Evolutionary conservation across 1,284 basidiomycete species (phyloP), one percentile per base, ranked within the genome.

Genomic region (Tilletia setariae): DNA sequence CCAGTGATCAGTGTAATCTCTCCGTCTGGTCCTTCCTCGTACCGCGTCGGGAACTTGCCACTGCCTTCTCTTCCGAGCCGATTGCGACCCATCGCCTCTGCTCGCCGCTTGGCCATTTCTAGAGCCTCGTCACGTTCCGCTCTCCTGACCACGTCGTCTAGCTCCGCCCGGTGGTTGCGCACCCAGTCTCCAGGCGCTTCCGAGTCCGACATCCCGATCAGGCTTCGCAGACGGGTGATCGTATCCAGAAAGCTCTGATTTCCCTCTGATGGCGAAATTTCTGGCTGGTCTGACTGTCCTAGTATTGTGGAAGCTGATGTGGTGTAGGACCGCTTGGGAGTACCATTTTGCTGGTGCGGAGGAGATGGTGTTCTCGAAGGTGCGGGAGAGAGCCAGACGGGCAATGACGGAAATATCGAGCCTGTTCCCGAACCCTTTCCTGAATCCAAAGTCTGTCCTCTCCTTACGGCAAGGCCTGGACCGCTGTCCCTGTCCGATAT

Each of bases 201-300:
- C 8, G 21, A 8, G n/a, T 66, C 64, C 8, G 64, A 9, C 11
- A 49, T 25, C 13, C 64, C 64, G 47, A 66, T 21, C 19, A 66
- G 30, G 42, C 30, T 23, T 25, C 64, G 51, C 9, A 66, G 46
- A 25, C 64, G 21, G 40, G 64, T 56, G 25, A 66, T 51, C n/a
- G 64, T 61, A 30, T 66, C 64, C 8, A 66, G 25, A 47, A 66
- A 66, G 64, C 46, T 53, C 7, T 49, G 9, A 28, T 51, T 66
- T 13, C 51, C 43, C 25, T 43, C 51, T 11, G 42, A 42, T 4
- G 43, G 42, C 35, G 44, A 21, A 11, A 49, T 28, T 23, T 30
- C 23, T 32, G 21, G 13, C 8, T 13, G 11, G 42, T 21, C 23
- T 21, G 51, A 19, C 11, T 30, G 21, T 30, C 32, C 28, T 25